These are phyloP conservation scores for Cladorrhinum samala DNA, from an alignment of 495 filamentous ascomycete genomes.

Conservation along the genomic window DNA sequence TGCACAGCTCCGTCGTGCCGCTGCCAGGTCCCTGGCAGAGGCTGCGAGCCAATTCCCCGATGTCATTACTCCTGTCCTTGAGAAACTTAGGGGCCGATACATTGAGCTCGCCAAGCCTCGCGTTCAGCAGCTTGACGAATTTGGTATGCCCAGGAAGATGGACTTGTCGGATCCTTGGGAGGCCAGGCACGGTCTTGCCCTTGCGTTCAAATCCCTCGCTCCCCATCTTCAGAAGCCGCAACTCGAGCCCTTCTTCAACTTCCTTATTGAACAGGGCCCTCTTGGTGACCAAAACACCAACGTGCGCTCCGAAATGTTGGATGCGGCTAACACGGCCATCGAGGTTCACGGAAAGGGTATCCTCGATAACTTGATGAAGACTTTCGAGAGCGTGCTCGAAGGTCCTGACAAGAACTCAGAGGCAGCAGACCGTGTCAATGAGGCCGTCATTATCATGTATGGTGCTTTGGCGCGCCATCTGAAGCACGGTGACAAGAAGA, in stretches of 20 bases:
- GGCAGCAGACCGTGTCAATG: constrained; percentile 79
- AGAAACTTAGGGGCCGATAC: constrained; percentile 62
- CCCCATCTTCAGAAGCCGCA: constrained; percentile 57
- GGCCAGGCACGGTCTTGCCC: constrained; percentile 74
- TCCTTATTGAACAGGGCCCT: constrained; percentile 78
- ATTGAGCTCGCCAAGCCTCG: constrained; percentile 71
- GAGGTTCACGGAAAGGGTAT: constrained; percentile 67
- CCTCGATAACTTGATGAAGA: constrained; percentile 85
- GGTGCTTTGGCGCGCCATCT: constrained; percentile 87
- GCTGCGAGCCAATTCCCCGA: constrained; percentile 52
- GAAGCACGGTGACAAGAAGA: constrained; percentile 69
- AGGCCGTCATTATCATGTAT: constrained; percentile 95
- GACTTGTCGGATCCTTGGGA: constrained; percentile 87
- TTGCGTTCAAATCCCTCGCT: constrained; percentile 78
- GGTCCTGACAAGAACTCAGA: constrained; percentile 72
- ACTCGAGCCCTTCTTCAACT: constrained; percentile 70
- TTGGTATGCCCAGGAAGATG: constrained; percentile 83
- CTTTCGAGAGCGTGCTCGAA: constrained; percentile 79
- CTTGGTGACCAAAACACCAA: constrained; percentile 68
- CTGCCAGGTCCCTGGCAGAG: constrained; percentile 74
- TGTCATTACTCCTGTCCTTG: constrained; percentile 45
- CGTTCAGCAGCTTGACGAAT: constrained; percentile 76
- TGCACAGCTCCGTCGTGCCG: constrained; percentile 72
- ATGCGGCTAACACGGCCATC: constrained; percentile 78
- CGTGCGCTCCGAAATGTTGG: constrained; percentile 87